Evolutionary conservation across 2,329 filamentous ascomycete species (phyloP), one percentile per base, ranked within the genome.

Genomic region (Diplodia mutila): DNA sequence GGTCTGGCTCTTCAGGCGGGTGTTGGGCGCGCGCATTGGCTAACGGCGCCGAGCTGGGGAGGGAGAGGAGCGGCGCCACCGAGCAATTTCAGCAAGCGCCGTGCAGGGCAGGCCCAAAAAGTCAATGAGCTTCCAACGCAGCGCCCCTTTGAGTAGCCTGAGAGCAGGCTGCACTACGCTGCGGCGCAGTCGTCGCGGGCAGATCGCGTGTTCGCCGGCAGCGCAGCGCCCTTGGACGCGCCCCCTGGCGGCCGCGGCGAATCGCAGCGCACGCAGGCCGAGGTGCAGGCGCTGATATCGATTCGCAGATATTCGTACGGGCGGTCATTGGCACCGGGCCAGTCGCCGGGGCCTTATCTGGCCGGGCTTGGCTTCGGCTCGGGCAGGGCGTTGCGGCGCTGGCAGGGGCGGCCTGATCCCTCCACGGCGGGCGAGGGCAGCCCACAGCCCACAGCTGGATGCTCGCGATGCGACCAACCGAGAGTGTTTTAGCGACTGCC

Each of bases 291-390:
- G 29, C 55, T n/a, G 53, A 12, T 25, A 39, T 55, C 53, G 53
- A 55, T 23, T 39, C 37, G 27, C 34, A 37, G 55, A 59, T 59
- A 59, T 46, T 46, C 55, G 27, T 59, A 12, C 42, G 55, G 55
- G 11, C 34, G 55, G 37, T 27, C 29, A 49, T 61, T 61, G 57
- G 76, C 39, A 48, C 32, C 37, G 53, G 32, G 21, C 21, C n/a
- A 12, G 48, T 25, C n/a, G n/a, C 23, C 23, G 23, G 16, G 23
- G 37, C 32, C 57, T 61, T 61, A 61, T 61, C 57, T 61, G 25
- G 11, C 37, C 55, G 55, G 55, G 23, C 55, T 61, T 48, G 39
- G 57, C 39, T 12, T 34, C 57, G 57, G 57, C 34, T 61, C 37
- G 55, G 55, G 37, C 21, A 61, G 55, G 21, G 55, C 55, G 23